Base-by-base conservation (phyloP, 1,284 basidiomycete genomes). In the Taiwanofungus camphoratus region DNA sequence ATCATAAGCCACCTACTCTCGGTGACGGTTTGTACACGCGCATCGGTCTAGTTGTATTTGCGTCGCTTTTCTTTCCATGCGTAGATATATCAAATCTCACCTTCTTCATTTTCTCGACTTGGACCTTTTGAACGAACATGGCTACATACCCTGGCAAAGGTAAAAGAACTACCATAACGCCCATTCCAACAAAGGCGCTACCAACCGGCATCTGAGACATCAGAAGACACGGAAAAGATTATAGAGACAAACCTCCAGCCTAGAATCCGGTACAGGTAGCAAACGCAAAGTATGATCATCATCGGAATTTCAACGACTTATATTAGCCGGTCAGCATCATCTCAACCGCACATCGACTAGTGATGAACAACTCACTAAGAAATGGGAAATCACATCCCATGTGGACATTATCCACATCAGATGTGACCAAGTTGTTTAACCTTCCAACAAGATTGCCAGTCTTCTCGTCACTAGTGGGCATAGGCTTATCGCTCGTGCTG, bases 121-220 rank as follows among this genome's bases (percentile, higher is more conserved):
- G 61, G 3, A 61, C 49, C 0, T 42, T 49, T 42, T 65, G 61
- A 5, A 63, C 52, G 34, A 52, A 43, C 2, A 51, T 57, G 12
- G 63, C 65, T 12, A 67, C 32, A 26, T 56, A 59, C 2, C 63
- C 71, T 1, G 73, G 73, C 4, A 83, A 45, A 0, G 81, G 81
- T 44, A 82, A 69, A 21, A 74, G 52, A 5, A 68, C 26, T 2
- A 74, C 37, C 57, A 83, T 79, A 6, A 67, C 59, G 1, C 59
- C 62, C 58, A 84, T 66, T 7, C 81, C 74, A 24, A 74, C 61
- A 27, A 76, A 61, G 2, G 73, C 64, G 42, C 70, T 45, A 13
- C 7, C 24, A 35, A 5, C 15, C 5, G 37, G 12, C 16, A 34
- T 11, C 15, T n/a, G n/a, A 36, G 19, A 21, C 7, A 5, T 39